Evolutionary conservation across 75 land plant genomes (phyloP), one percentile per base, ranked within the genome.

Genomic region (Pinus tabuliformis): DNA sequence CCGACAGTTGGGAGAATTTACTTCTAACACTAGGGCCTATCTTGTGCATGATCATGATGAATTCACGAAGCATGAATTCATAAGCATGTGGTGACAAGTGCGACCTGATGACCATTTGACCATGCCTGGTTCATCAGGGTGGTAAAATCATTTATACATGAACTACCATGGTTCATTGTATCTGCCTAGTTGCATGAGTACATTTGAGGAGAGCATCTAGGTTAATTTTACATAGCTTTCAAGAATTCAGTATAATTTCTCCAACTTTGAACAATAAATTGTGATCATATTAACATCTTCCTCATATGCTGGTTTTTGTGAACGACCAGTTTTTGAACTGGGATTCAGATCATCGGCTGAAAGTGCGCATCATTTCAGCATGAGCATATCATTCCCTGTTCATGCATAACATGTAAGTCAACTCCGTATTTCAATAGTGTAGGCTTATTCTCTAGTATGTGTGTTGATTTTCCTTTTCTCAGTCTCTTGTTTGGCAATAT

Each of bases 251-350:
- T 37, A 16, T 66, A 66, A n/a, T 36, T 66, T 66, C 8, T 2
- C 71, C 1, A 8, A 68, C n/a, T 8, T 20, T 6, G 20, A 13
- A 20, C n/a, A 68, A 68, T 18, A 21, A 20, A 9, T 2, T 42
- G 13, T 68, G 36, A 68, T 42, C 72, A n/a, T 20, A 9, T 42
- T 49, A 16, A 58, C 17, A 24, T 22, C 22, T 30, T 14, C 14
- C 24, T 13, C 54, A 30, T 20, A 20, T 62, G 8, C 74, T 82
- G 86, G 87, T 85, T 22, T 85, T 85, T 72, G 87, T 85, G 24
- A 85, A 85, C 37, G 87, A 85, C 52, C 87, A 85, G 62, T 85
- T 85, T 45, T 74, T 85, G 81, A 85, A 85, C 73, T 85, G 87
- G 87, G 87, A 85, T 71, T 78, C 75, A 6, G 87, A 83, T 62